phyloP scores from a whole-genome alignment of 2,329 filamentous ascomycete genomes.

The Colletotrichum scovillei region DNA sequence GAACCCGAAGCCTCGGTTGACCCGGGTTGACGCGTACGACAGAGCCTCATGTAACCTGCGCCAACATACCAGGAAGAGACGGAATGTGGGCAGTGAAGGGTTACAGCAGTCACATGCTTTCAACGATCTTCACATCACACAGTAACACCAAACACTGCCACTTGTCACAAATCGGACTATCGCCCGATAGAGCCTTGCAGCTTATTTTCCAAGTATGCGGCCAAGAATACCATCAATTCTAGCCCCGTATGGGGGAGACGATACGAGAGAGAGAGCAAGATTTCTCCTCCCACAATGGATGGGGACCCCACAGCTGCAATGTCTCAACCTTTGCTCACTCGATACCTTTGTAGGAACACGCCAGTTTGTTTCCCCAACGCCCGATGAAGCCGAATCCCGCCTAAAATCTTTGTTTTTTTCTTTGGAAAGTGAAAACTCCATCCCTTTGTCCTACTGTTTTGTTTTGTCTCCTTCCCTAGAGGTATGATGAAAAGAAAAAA shows the following conservation, averaged over 20 bases:
- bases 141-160: neutral
- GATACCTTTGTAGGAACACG: conserved; percentile 15
- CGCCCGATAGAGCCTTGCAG: neutral
- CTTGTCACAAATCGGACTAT: neutral
- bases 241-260: neutral
- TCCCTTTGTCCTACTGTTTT: conserved; percentile 17
- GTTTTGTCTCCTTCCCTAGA: conserved; percentile 22
- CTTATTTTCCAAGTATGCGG: neutral
- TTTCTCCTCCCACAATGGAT: neutral
- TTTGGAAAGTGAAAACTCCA: conserved; percentile 29
- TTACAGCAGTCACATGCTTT: conserved; percentile 20
- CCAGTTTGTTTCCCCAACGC: conserved; percentile 25
- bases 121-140: neutral
- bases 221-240: conserved; percentile 28
- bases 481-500: conserved; percentile 13
- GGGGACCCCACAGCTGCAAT: neutral
- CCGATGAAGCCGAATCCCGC: conserved; percentile 15
- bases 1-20: neutral
- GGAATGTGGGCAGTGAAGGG: neutral
- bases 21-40: neutral
- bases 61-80: neutral
- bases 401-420: neutral
- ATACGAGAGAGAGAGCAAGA: neutral
- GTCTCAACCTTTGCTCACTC: neutral
- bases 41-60: neutral